Conservation (phyloP, 768 basidiomycete species). For the Pseudohyphozyma bogoriensis region DNA sequence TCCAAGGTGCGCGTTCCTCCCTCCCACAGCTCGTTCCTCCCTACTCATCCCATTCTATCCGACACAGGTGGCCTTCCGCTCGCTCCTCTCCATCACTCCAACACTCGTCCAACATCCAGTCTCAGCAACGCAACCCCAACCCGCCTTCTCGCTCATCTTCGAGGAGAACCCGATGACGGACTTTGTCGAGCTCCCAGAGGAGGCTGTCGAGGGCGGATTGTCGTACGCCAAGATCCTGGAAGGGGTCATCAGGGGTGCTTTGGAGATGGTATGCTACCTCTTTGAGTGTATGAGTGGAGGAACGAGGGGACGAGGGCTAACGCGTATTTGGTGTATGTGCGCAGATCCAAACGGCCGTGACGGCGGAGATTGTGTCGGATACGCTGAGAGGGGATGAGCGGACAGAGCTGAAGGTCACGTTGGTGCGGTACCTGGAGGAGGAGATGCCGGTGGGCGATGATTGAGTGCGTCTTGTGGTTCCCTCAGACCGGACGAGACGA, state of each 20-base stretch:
- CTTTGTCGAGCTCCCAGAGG: constrained; percentile 92
- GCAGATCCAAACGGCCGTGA: constrained; percentile 93
- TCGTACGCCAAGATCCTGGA: constrained; percentile 97
- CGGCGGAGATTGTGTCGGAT: constrained; percentile 79
- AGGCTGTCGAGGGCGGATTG: constrained; percentile 79
- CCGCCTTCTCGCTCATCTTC: constrained; percentile 64
- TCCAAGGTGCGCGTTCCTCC: constrained; percentile 56
- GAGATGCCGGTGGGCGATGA: constrained; percentile 45
- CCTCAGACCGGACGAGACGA: too few species aligned
- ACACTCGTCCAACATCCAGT: constrained; percentile 56
- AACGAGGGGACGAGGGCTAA: too few species aligned
- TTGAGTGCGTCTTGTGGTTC: too few species aligned
- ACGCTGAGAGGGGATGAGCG: constrained; percentile 83
- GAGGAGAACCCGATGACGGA: constrained; percentile 96
- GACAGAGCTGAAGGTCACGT: constrained; percentile 82
- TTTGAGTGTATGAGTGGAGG: too few species aligned
- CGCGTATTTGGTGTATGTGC: background rate
- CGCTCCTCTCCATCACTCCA: constrained; percentile 88
- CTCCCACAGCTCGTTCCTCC: background rate
- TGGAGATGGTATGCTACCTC: constrained; percentile 74
- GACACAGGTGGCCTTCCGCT: constrained; percentile 89
- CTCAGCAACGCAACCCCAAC: constrained; percentile 37
- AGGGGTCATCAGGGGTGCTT: constrained; percentile 79
- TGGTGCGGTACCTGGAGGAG: constrained; percentile 88
- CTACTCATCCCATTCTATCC: background rate